Evolutionary conservation across 345 rosid species (phyloP), one percentile per base, ranked within the genome.

Genomic region (Anacardium occidentale): DNA sequence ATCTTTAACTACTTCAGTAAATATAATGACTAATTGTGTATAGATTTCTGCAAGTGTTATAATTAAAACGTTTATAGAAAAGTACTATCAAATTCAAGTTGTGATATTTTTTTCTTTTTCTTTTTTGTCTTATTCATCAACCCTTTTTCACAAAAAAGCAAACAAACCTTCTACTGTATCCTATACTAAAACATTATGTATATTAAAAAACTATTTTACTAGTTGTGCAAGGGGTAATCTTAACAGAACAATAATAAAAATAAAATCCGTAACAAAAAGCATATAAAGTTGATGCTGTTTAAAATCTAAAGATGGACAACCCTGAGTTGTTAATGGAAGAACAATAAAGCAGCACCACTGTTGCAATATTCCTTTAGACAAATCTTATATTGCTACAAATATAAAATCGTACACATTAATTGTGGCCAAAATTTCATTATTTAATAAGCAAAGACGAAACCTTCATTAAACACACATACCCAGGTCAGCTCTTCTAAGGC

Each of bases 401-500:
- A 50, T 17, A 50, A 12, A 50, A 50, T 50, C 5, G 14, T 14
- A 67, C 32, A 64, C 6, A 20, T 26, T 64, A 52, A 54, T n/a
- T 8, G 13, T 8, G 25, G 8, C 47, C 22, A 29, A 51, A 51
- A 29, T 4, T 3, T n/a, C 4, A 21, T 42, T 6, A 9, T 26
- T 15, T 11, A 26, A 66, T 34, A 51, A 50, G 24, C 58, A 52
- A 15, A 17, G 18, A 65, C 59, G n/a, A 68, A 64, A 72, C 25
- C 13, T 10, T n/a, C 53, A 52, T 26, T 60, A 34, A 45, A 66
- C 50, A 70, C 70, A 60, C 94, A 82, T 83, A 94, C 98, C 98
- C 98, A 86, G 10, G 94, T 88, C 71, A 90, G 82, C 78, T 94
- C 98, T 77, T 94, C 97, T 66, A 73, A 66, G 53, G 97, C 96